These are phyloP conservation scores for Aciculosporium take DNA, from an alignment of 2,329 filamentous ascomycete species.

Conservation along the genomic window DNA sequence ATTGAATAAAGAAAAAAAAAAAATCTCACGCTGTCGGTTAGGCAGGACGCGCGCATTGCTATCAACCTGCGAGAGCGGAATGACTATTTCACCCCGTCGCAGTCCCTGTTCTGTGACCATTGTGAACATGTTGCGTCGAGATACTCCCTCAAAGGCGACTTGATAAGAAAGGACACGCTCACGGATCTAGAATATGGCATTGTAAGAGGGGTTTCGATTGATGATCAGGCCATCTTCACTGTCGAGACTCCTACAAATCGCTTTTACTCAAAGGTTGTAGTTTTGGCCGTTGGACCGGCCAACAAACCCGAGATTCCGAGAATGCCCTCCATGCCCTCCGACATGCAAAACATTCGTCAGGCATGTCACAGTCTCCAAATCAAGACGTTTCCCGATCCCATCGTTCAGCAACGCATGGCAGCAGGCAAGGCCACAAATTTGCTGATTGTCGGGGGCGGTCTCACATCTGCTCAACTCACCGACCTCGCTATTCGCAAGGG, in stretches of 20 bases:
- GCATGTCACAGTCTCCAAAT: constrained; percentile 53
- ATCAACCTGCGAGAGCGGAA: constrained; percentile 55
- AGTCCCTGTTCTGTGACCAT: constrained; percentile 46
- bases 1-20: neutral
- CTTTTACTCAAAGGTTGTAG: constrained; percentile 47
- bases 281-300: constrained; percentile 58
- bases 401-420: constrained; percentile 39
- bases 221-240: constrained; percentile 47
- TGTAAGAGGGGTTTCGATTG: constrained; percentile 26
- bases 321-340: constrained; percentile 19
- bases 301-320: constrained; percentile 38
- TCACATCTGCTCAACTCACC: constrained; percentile 61
- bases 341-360: constrained; percentile 19
- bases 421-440: constrained; percentile 41
- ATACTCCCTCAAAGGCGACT: constrained; percentile 29
- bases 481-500: constrained; percentile 52
- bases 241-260: constrained; percentile 39
- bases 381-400: constrained; percentile 37
- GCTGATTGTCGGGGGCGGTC: constrained; percentile 58
- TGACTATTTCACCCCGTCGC: constrained; percentile 54
- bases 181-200: constrained; percentile 45
- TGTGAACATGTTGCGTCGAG: constrained; percentile 42
- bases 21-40: constrained; percentile 10
- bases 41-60: constrained; percentile 30
- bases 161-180: constrained; percentile 49